These are phyloP conservation scores for Podaxis pistillaris DNA, from an alignment of 768 basidiomycete genomes.

Conservation along the genomic window DNA sequence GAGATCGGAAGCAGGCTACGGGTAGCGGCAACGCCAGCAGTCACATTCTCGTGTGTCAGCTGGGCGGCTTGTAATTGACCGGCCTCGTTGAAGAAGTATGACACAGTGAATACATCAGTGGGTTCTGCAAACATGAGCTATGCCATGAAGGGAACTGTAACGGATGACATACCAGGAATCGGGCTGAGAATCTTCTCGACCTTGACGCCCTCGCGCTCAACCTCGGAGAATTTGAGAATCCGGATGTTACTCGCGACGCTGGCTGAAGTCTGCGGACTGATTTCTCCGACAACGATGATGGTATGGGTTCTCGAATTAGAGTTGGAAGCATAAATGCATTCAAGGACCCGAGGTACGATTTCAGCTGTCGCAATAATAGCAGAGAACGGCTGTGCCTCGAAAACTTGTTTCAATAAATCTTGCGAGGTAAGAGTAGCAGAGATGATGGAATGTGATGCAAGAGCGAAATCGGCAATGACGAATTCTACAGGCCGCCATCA, in stretches of 20 bases:
- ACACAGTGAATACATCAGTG: conserved; percentile 63
- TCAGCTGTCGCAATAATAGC: conserved; percentile 70
- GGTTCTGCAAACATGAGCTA: conserved; percentile 39
- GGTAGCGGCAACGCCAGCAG: conserved; percentile 82
- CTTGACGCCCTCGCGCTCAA: conserved; percentile 65
- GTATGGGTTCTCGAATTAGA: conserved; percentile 47
- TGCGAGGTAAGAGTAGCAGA: conserved; percentile 65
- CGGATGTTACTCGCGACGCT: conserved; percentile 51
- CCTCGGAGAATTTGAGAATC: conserved; percentile 64
- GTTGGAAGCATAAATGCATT: conserved; percentile 63
- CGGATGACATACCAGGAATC: conserved; percentile 46
- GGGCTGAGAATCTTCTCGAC: conserved; percentile 43
- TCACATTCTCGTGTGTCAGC: conserved; percentile 82
- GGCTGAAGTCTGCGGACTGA: conserved; percentile 41
- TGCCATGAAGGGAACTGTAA: neutral
- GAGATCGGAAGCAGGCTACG: conserved; percentile 75
- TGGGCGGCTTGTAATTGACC: conserved; percentile 60
- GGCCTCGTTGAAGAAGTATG: conserved; percentile 54
- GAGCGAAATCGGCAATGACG: conserved; percentile 74
- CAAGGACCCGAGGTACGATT: conserved; percentile 68
- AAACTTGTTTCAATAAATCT: conserved; percentile 59
- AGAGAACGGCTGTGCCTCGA: conserved; percentile 66
- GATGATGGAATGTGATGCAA: conserved; percentile 66
- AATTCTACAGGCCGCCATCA: conserved; percentile 51
- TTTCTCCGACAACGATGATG: conserved; percentile 74